Conservation (phyloP, 2,329 filamentous ascomycete species). For the Talaromyces piceae region DNA sequence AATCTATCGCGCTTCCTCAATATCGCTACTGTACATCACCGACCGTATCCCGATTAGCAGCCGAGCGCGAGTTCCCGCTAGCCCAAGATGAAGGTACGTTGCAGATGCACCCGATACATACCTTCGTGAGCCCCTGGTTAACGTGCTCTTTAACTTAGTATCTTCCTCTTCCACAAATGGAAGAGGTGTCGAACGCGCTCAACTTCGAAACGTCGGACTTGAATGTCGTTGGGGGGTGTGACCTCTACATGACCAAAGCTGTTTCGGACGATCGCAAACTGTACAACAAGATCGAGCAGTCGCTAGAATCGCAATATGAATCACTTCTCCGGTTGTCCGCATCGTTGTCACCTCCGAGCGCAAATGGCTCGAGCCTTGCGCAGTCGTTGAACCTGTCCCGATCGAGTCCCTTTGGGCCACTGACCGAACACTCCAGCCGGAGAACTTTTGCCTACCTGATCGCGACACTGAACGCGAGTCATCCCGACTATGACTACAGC, state of each 20-base stretch:
- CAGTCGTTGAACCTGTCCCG: conserved; percentile 65
- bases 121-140: conserved; percentile 7
- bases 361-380: conserved; percentile 53
- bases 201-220: conserved; percentile 94
- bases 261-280: conserved; percentile 94
- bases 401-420: conserved; percentile 82
- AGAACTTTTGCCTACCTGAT: conserved; percentile 94
- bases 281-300: conserved; percentile 90
- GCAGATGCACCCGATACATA: background rate
- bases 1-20: background rate
- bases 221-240: conserved; percentile 86
- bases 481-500: conserved; percentile 96
- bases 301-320: conserved; percentile 84
- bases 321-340: conserved; percentile 79
- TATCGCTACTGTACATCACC: background rate
- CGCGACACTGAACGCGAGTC: conserved; percentile 89
- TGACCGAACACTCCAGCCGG: conserved; percentile 80
- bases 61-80: background rate
- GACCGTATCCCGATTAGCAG: background rate
- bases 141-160: conserved; percentile 53
- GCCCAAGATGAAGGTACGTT: conserved; percentile 10
- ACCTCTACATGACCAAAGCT: conserved; percentile 95
- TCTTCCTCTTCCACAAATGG: conserved; percentile 81
- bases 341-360: conserved; percentile 76
- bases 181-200: conserved; percentile 82